Percentiles rank a stretch among this genome's conserved stretches.
Conservation (phyloP, 306 rosid species). For the Alnus glutinosa region DNA sequence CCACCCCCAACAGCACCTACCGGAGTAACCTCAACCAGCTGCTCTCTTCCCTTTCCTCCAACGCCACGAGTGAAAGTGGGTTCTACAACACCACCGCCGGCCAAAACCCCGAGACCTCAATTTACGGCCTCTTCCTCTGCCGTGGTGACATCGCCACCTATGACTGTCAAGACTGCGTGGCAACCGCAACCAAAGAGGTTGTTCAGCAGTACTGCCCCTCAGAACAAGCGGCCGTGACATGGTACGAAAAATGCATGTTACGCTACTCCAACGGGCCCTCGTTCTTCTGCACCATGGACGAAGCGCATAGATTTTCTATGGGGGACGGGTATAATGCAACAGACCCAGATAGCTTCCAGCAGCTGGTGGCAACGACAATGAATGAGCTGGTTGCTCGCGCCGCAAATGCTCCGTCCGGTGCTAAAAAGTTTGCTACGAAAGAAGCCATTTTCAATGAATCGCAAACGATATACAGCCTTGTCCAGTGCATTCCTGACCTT, state of each 20-base stretch:
- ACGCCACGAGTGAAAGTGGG: background rate
- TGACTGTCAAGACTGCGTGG: constrained; percentile 45
- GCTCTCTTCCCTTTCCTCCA: constrained; percentile 14
- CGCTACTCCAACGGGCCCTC: constrained; percentile 28
- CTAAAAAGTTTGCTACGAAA: background rate
- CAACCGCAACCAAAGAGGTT: constrained; percentile 33
- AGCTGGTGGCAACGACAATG: background rate
- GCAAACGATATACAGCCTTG: constrained; percentile 10
- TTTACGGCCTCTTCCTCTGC: constrained; percentile 52
- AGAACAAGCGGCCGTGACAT: constrained; percentile 38
- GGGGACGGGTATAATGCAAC: too few relatives aligned
- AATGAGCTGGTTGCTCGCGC: background rate
- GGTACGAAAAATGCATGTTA: constrained; percentile 52
- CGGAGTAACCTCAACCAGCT: background rate
- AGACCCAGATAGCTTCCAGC: background rate
- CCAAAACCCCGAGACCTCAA: constrained; percentile 20
- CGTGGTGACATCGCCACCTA: constrained; percentile 37
- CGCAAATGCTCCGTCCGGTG: background rate
- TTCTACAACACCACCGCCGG: constrained; percentile 37
- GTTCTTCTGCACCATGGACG: too few relatives aligned
- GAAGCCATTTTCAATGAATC: background rate
- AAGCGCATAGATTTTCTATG: too few relatives aligned
- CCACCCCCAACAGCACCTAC: constrained; percentile 40
- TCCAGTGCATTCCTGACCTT: background rate
- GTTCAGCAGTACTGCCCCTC: constrained; percentile 23